phyloP scores from a whole-genome alignment of 2,329 filamentous ascomycete species.

The Diaporthe amygdali region DNA sequence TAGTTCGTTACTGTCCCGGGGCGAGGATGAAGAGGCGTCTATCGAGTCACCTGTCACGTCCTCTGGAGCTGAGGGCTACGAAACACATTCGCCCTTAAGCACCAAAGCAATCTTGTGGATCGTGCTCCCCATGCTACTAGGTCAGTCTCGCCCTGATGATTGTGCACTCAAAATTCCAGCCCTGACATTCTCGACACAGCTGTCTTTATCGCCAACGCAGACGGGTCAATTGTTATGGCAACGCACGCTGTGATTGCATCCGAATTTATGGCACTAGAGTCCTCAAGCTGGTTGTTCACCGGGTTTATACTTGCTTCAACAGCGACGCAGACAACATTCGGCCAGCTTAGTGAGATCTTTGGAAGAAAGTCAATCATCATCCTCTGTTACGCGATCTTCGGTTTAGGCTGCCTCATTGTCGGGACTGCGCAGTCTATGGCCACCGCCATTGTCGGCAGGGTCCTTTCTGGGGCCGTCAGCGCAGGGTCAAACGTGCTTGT shows the following conservation, averaged over 20 bases:
- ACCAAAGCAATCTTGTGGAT: conserved; percentile 28
- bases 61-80: background rate
- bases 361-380: conserved; percentile 58
- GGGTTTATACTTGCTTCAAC: conserved; percentile 56
- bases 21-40: conserved; percentile 19
- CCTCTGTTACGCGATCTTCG: conserved; percentile 55
- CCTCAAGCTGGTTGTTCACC: conserved; percentile 64
- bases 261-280: conserved; percentile 60
- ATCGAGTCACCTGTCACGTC: background rate
- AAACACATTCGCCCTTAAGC: background rate
- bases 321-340: conserved; percentile 59
- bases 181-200: conserved; percentile 39
- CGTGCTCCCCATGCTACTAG: conserved; percentile 32
- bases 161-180: background rate
- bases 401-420: conserved; percentile 44
- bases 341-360: conserved; percentile 63
- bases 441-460: conserved; percentile 54
- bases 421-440: conserved; percentile 52
- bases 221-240: conserved; percentile 69
- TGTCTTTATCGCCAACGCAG: conserved; percentile 70
- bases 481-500: conserved; percentile 57
- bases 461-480: conserved; percentile 57
- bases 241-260: conserved; percentile 68
- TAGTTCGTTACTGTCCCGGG: background rate
- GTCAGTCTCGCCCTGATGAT: conserved; percentile 15